Base-by-base conservation (phyloP, 139 green algal genomes). In the Picochlorum sp. region DNA sequence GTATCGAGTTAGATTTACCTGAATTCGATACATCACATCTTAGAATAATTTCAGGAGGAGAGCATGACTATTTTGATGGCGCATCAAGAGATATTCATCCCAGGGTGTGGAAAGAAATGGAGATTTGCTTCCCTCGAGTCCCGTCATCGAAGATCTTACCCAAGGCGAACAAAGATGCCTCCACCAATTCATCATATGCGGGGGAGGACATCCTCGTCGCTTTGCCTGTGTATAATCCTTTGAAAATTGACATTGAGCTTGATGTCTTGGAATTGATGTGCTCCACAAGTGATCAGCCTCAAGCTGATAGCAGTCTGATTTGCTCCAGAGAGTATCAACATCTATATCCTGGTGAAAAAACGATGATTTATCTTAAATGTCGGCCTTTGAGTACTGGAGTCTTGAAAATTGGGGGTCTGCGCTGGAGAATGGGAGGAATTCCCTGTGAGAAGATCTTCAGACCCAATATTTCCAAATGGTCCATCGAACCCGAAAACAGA, bases 171-270 rank as follows among this genome's bases (percentile, higher is more conserved):
- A 59, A 59, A 59, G n/a, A 26, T 34, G 20, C 21, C 26, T 16
- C 62, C 14, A 62, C 79, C 69, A 74, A 72, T 50, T 18, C 61
- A 70, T 24, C 81, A 80, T 31, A 77, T 69, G 44, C 69, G 31
- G 89, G 85, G 1, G 89, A 96, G 78, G 51, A 75, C 5, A 66
- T 96, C 20, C 68, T 62, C 4, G 71, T 96, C 13, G 69, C 81
- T 26, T 66, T 96, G 28, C 67, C 83, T 31, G 73, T 96, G 41
- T 65, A 38, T 45, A 96, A 96, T 68, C 89, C 87, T 0, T 79
- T 96, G 56, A 49, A 71, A 47, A 56, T 89, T 37, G 79, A 82
- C 24, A 68, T 96, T 7, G 47, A 63, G 44, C 23, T 95, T 20
- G 66, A 73, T 3, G 54, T 70, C 37, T 68, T 95, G 50, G 68